Evolutionary conservation across 202 grass and related monocot genomes (phyloP), one percentile per base, ranked within the genome.

Genomic region (Brachypodium distachyon): DNA sequence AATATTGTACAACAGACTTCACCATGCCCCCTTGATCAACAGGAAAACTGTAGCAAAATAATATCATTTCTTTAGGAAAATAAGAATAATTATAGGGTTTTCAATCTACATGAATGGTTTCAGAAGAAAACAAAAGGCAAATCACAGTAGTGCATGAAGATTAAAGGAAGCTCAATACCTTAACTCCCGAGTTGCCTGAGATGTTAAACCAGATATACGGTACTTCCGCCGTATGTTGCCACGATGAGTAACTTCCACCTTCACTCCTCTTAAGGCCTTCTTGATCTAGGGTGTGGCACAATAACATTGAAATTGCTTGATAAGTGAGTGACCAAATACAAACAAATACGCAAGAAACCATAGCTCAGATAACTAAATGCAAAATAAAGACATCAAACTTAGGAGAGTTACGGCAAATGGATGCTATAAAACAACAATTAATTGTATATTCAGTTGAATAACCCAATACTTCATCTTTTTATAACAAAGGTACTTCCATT

Each of bases 201-300:
- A 53, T 81, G 94, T 97, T 62, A 93, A 83, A 60, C 90, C 84
- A 87, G 88, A 84, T 80, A 97, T 97, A 14, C 88, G 78, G 78
- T 97, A 97, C 77, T 91, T 97, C 28, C 94, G 83, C 22, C 90
- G 86, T 73, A 93, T 97, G 76, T 97, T 97, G n/a, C 94, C 90
- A 81, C 94, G 94, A 72, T 97, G 94, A 41, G 94, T 97, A 31
- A 97, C 94, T 85, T 93, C 94, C 36, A 97, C 88, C 66, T 87
- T 93, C 31, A 97, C 90, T 56, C 94, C 90, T 73, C 85, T 91
- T 59, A 97, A 57, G 59, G 93, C 90, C 69, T 97, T 97, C 74
- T 93, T 97, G 79, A 97, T 91, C 93, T 97, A 80, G 73, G 64
- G 39, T 78, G 77, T 37, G 65, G 25, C 18, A 33, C 19, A 55